These are phyloP conservation scores for Pholiota molesta DNA, from an alignment of 768 basidiomycete genomes.

Conservation along the genomic window DNA sequence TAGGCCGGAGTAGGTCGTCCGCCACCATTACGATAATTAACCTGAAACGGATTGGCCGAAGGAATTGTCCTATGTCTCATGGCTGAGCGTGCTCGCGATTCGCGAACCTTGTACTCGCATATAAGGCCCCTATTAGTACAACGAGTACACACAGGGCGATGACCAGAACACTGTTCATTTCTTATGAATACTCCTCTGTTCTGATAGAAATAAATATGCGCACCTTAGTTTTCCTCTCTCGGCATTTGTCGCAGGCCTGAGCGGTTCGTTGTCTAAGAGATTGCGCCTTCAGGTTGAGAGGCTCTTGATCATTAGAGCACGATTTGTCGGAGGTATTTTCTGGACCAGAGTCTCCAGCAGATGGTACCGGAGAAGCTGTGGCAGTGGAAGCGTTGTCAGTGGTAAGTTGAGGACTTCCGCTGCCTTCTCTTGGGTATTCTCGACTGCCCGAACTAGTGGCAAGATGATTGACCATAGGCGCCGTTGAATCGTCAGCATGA, in stretches of 20 bases:
- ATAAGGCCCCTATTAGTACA: slow-evolving; percentile 51
- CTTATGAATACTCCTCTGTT: not conserved
- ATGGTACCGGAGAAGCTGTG: slow-evolving; percentile 4
- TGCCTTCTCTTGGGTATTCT: slow-evolving; percentile 1
- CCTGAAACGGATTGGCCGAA: slow-evolving; percentile 8
- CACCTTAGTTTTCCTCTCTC: slow-evolving; percentile 62
- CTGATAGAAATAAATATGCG: slow-evolving; percentile 9
- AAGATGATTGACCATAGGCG: not conserved
- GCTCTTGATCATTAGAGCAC: not conserved
- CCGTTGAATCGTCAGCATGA: not conserved
- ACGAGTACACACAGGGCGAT: slow-evolving; percentile 53
- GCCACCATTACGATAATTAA: slow-evolving; percentile 6
- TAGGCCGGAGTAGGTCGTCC: slow-evolving; percentile 23
- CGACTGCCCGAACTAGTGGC: not conserved
- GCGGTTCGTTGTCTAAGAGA: slow-evolving; percentile 44
- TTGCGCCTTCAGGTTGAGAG: not conserved
- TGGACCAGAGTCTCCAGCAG: slow-evolving; percentile 1
- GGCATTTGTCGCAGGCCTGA: slow-evolving; percentile 60
- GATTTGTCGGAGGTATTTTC: slow-evolving; percentile 1
- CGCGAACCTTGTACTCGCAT: slow-evolving; percentile 51
- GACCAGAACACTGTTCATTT: slow-evolving; percentile 54
- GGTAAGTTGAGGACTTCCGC: slow-evolving; percentile 4
- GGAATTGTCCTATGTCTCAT: slow-evolving; percentile 16
- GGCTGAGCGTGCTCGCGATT: slow-evolving; percentile 36
- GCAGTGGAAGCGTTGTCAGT: slow-evolving; percentile 4